Evolutionary conservation across 139 green algal genomes (phyloP).

Genomic region (Diplosphaera chodatii): DNA sequence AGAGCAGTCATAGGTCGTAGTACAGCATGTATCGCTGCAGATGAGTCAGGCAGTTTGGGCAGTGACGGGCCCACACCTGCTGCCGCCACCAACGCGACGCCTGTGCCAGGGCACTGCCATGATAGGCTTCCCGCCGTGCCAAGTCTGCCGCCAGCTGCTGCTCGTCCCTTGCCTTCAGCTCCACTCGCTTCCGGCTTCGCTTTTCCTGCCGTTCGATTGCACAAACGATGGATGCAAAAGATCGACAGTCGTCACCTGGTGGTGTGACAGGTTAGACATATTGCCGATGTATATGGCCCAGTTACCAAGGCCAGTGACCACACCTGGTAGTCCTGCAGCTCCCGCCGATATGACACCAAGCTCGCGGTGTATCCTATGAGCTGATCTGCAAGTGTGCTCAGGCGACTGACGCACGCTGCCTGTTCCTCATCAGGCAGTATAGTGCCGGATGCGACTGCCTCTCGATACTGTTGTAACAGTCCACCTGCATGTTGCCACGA

Average conservation of each 20-base stretch:
- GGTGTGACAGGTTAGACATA: too few relatives aligned
- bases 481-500: too few relatives aligned
- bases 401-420: not conserved
- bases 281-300: too few relatives aligned
- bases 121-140: too few relatives aligned
- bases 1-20: too few relatives aligned
- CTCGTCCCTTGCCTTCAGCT: not conserved
- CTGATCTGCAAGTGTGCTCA: not conserved
- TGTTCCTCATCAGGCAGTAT: not conserved
- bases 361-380: not conserved
- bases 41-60: too few relatives aligned
- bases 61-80: too few relatives aligned
- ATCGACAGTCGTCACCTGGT: too few relatives aligned
- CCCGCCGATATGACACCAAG: not conserved
- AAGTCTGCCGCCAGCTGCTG: not conserved
- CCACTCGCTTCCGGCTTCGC: not conserved
- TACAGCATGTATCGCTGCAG: too few relatives aligned
- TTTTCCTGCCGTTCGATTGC: not conserved
- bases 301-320: too few relatives aligned
- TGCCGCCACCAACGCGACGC: not conserved
- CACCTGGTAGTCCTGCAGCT: not conserved
- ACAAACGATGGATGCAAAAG: too few relatives aligned
- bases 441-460: not conserved
- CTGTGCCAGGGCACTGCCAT: not conserved
- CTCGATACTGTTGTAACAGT: not conserved